These are phyloP conservation scores for Coffea eugenioides DNA, from an alignment of 257 asterid species.

Conservation along the genomic window DNA sequence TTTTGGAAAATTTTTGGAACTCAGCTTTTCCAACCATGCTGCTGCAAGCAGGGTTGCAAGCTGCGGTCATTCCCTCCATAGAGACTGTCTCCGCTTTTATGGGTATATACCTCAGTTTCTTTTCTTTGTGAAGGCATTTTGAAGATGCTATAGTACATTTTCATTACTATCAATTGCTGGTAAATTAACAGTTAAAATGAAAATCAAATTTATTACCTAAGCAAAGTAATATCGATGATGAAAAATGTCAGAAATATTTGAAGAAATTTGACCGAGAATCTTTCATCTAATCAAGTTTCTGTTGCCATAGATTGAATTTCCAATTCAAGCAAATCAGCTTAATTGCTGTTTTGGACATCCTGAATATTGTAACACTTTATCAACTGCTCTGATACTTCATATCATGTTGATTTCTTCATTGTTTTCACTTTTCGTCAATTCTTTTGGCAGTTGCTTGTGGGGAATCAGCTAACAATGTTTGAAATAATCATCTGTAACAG, in stretches of 20 bases:
- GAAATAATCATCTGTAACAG: background rate
- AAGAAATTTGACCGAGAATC: background rate
- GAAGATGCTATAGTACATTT: background rate
- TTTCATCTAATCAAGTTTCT: background rate
- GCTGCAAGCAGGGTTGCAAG: slow-evolving; percentile 83
- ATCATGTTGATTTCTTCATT: background rate
- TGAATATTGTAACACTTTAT: background rate
- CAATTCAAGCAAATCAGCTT: background rate
- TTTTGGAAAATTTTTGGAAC: slow-evolving; percentile 75
- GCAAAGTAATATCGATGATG: background rate
- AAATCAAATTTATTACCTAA: background rate
- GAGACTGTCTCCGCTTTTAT: slow-evolving; percentile 83
- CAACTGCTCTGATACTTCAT: background rate
- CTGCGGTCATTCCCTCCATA: slow-evolving; percentile 82
- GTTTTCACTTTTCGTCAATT: background rate
- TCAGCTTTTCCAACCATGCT: slow-evolving; percentile 82
- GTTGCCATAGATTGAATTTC: background rate
- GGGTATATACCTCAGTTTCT: slow-evolving; percentile 42
- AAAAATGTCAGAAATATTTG: background rate
- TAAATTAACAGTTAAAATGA: background rate
- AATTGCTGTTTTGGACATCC: background rate
- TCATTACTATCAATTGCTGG: background rate
- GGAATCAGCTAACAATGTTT: background rate
- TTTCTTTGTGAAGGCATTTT: background rate
- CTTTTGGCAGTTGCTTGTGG: background rate